These are phyloP conservation scores for Penicillium roqueforti DNA, from an alignment of 495 filamentous ascomycete species.

Conservation along the genomic window DNA sequence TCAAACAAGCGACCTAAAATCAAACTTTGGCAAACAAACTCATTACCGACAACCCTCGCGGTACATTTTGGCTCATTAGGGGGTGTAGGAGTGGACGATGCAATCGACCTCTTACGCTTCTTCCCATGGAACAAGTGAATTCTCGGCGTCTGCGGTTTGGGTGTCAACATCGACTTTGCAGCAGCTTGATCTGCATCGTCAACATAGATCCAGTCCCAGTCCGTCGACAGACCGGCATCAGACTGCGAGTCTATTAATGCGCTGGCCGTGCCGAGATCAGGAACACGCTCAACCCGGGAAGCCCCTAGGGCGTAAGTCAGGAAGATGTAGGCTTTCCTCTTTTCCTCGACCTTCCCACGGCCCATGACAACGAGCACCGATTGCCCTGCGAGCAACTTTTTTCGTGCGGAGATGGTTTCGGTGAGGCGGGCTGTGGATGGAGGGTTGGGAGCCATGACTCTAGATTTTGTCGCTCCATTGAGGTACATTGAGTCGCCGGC, in stretches of 20 bases:
- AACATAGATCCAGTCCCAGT: conserved; percentile 79
- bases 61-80: neutral
- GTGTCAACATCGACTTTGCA: conserved; percentile 38
- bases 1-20: conserved; percentile 79
- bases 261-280: conserved; percentile 57
- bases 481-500: conserved; percentile 78
- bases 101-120: conserved; percentile 52
- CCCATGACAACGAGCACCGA: conserved; percentile 73
- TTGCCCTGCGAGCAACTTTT: conserved; percentile 59
- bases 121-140: conserved; percentile 19
- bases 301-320: conserved; percentile 77
- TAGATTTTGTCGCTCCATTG: conserved; percentile 70
- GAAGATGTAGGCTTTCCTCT: conserved; percentile 61
- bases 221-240: conserved; percentile 27
- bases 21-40: conserved; percentile 87
- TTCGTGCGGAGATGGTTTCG: conserved; percentile 52
- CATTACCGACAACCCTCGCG: conserved; percentile 69
- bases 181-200: conserved; percentile 55
- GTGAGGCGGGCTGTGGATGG: conserved; percentile 53
- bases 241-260: conserved; percentile 49
- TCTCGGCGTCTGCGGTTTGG: conserved; percentile 11
- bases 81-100: conserved; percentile 32
- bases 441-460: conserved; percentile 57
- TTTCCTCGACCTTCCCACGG: conserved; percentile 60
- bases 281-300: conserved; percentile 55